A percentile compares a stretch with the other conserved stretches of the same genome.
Evolutionary conservation across 805 yeast species (phyloP).

Genomic region (Kregervanrija delftensis): DNA sequence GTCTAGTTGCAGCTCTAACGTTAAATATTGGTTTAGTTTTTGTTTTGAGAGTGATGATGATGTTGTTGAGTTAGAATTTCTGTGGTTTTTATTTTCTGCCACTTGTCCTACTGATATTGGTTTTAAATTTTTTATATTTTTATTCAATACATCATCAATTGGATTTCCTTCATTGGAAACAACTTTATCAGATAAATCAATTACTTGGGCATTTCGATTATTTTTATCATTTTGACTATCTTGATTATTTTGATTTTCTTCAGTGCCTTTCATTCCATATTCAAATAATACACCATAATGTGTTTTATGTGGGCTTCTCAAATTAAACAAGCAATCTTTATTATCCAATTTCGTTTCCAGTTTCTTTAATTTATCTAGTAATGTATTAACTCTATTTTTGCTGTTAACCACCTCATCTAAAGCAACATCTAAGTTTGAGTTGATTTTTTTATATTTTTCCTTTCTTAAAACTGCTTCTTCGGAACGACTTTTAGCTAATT

Average conservation of each 20-base stretch:
- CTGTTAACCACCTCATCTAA: constrained; percentile 9
- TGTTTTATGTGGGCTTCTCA: constrained; percentile 31
- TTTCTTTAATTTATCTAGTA: constrained; percentile 22
- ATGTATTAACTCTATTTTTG: constrained; percentile 16
- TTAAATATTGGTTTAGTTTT: constrained; percentile 22
- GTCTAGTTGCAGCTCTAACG: constrained; percentile 21
- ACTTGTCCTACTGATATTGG: no score
- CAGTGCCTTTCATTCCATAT: constrained; percentile 20
- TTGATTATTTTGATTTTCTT: constrained; percentile 4
- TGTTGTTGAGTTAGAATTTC: constrained; percentile 2
- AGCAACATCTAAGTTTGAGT: constrained; percentile 1
- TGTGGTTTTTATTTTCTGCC: background rate
- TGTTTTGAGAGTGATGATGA: constrained; percentile 7
- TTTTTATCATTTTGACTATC: background rate
- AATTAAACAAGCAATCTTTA: constrained; percentile 30
- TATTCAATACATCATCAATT: background rate
- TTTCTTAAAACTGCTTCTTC: constrained; percentile 1
- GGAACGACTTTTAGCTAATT: constrained; percentile 5
- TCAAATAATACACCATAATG: constrained; percentile 38
- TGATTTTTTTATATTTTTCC: constrained; percentile 4
- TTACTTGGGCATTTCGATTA: no score
- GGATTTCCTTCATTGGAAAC: background rate
- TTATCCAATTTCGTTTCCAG: constrained; percentile 31
- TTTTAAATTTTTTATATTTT: no score
- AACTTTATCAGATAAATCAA: background rate